These are phyloP conservation scores for Neurospora sp. DNA, from an alignment of 495 filamentous ascomycete genomes.

Conservation along the genomic window DNA sequence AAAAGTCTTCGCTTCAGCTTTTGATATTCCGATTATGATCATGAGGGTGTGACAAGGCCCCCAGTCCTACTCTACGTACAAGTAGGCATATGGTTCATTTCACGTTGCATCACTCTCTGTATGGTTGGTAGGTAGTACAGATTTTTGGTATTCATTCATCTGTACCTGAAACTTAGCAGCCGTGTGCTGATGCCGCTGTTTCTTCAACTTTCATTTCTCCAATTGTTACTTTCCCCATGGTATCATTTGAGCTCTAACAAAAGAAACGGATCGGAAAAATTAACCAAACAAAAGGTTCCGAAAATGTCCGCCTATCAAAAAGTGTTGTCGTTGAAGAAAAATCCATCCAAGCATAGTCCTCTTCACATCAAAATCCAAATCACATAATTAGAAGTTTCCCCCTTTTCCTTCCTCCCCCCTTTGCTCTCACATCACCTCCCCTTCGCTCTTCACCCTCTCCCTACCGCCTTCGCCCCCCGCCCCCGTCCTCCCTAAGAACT, in stretches of 20 bases:
- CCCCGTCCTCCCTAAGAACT: not conserved
- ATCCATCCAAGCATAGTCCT: not conserved
- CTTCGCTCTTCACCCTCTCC: not conserved
- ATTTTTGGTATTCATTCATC: not conserved
- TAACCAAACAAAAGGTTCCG: not conserved
- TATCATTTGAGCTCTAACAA: not conserved
- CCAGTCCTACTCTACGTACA: too few species aligned
- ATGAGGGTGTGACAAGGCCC: not conserved
- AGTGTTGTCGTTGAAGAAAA: not conserved
- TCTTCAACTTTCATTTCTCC: not conserved
- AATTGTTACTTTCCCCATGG: not conserved
- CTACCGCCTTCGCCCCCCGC: not conserved
- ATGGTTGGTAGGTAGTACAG: not conserved
- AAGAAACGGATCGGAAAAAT: not conserved
- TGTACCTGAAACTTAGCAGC: not conserved
- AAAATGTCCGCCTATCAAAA: not conserved
- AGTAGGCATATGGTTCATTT: not conserved
- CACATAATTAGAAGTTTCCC: not conserved
- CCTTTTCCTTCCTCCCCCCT: not conserved
- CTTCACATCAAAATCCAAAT: not conserved
- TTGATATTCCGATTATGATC: not conserved
- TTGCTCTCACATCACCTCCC: too few species aligned
- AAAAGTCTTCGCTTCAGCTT: not conserved
- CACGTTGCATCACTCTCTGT: not conserved
- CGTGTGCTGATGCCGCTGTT: not conserved